Evolutionary conservation across 2,329 filamentous ascomycete species (phyloP), one percentile per base, ranked within the genome.

Genomic region (Colletotrichum tropicicola): DNA sequence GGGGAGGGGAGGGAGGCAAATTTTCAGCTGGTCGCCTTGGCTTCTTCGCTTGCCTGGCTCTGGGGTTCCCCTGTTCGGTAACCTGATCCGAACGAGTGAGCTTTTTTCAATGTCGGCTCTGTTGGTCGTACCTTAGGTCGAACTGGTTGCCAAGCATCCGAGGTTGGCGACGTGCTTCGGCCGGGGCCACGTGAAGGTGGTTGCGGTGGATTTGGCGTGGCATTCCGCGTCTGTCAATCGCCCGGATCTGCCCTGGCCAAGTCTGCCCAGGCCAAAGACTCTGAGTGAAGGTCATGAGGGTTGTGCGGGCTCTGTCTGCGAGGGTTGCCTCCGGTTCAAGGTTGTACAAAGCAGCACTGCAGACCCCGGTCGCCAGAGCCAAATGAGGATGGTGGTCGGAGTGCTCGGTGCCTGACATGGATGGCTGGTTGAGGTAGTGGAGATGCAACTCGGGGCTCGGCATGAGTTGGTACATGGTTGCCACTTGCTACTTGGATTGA

Each of bases 11-110:
- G 28, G 35, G 37, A 43, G 30, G 15, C 45, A 30, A 56, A 37
- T 58, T 62, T 62, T 45, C 53, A 62, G 53, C 59, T 58, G 21
- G n/a, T 4, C n/a, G 10, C 28, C 28, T 30, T 58, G n/a, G 15
- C n/a, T n/a, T n/a, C n/a, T n/a, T n/a, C n/a, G n/a, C n/a, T n/a
- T 27, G 48, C 19, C 27, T 25, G 17, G 9, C 15, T 27, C 45
- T 45, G 45, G 28, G 54, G n/a, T 39, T 35, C 12, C 53, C 23
- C 37, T 45, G 45, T 44, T 47, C 45, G 53, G 59, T 12, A 51
- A 37, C 13, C 17, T n/a, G 21, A 37, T 59, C 53, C 59, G 59
- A 43, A 6, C 12, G 44, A 58, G 4, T 25, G 39, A 45, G 27
- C 39, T 55, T 45, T 15, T 30, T 32, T 23, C 2, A 25, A 45